These are phyloP conservation scores for Hsuehochloa calcarea DNA, from an alignment of 176 grass and related monocot species.

Conservation along the genomic window DNA sequence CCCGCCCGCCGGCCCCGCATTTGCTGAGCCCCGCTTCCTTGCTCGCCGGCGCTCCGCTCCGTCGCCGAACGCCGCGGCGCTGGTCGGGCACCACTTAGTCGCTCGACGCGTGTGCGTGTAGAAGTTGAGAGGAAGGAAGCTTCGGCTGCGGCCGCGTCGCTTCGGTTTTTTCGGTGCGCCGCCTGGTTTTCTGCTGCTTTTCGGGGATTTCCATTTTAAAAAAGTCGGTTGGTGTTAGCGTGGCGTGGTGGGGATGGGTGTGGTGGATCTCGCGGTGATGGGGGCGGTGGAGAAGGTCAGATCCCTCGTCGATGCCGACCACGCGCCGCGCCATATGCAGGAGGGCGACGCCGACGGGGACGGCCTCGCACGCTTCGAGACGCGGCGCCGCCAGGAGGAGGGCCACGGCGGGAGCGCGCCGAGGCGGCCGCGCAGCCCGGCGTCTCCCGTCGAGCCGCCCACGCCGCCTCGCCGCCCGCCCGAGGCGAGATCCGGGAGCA, in stretches of 20 bases:
- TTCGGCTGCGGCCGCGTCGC: conserved; percentile 28
- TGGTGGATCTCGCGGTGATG: conserved; percentile 48
- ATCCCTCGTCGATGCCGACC: conserved; percentile 42
- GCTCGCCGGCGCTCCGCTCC: background rate
- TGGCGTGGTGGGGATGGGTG: conserved; percentile 47
- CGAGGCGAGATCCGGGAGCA: conserved; percentile 51
- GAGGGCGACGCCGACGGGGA: conserved; percentile 24
- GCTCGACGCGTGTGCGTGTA: background rate
- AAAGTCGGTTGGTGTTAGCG: background rate
- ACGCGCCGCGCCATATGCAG: conserved; percentile 22
- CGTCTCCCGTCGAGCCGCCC: conserved; percentile 39
- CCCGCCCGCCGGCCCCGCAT: background rate
- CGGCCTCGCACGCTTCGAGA: conserved; percentile 41
- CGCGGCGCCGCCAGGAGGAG: conserved; percentile 12
- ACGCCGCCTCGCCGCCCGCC: conserved; percentile 30
- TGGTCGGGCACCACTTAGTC: background rate
- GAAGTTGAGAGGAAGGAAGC: conserved; percentile 37
- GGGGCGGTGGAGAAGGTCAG: conserved; percentile 53
- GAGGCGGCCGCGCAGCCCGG: conserved; percentile 37
- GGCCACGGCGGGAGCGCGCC: conserved; percentile 15
- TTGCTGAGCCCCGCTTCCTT: conserved; percentile 14
- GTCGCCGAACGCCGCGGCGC: background rate
- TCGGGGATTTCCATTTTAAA: background rate
- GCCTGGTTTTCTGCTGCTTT: background rate
- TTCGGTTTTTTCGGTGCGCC: background rate